These are phyloP conservation scores for Rhizopogon parksii DNA, from an alignment of 1,284 basidiomycete genomes.

Conservation along the genomic window DNA sequence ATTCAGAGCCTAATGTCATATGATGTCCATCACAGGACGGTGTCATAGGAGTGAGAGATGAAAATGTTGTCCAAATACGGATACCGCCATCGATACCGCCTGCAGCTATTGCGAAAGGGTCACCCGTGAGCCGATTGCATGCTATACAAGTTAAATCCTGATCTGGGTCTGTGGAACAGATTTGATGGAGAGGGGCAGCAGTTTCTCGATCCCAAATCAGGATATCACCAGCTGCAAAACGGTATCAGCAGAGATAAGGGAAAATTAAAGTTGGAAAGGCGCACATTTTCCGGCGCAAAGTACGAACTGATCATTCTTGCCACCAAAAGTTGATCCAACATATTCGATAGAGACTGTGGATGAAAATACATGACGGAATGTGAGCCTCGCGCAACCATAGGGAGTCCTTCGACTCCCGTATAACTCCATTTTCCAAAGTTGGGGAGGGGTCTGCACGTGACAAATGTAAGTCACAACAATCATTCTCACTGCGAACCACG, in stretches of 20 bases:
- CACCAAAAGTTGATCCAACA: constrained; percentile 66
- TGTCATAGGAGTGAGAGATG: background rate
- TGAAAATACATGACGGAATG: constrained; percentile 57
- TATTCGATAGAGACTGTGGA: constrained; percentile 57
- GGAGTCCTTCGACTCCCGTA: constrained; percentile 39
- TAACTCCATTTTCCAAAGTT: constrained; percentile 63
- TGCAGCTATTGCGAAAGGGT: constrained; percentile 67
- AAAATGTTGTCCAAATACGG: constrained; percentile 47
- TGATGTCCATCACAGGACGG: background rate
- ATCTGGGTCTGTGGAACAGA: constrained; percentile 47
- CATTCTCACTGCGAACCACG: background rate
- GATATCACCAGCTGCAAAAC: constrained; percentile 54
- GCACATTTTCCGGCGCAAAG: constrained; percentile 64
- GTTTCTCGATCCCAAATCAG: constrained; percentile 73
- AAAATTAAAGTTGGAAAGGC: constrained; percentile 11
- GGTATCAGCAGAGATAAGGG: constrained; percentile 1
- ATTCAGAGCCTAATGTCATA: background rate
- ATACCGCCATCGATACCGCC: constrained; percentile 64
- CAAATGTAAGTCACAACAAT: constrained; percentile 2
- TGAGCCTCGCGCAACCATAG: constrained; percentile 36
- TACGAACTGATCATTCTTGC: constrained; percentile 60
- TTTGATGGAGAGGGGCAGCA: constrained; percentile 51
- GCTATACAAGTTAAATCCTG: constrained; percentile 66
- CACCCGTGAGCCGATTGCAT: constrained; percentile 54
- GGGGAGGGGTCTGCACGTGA: constrained; percentile 50